Conservation (phyloP, 257 asterid genomes). For the Striga asiatica region DNA sequence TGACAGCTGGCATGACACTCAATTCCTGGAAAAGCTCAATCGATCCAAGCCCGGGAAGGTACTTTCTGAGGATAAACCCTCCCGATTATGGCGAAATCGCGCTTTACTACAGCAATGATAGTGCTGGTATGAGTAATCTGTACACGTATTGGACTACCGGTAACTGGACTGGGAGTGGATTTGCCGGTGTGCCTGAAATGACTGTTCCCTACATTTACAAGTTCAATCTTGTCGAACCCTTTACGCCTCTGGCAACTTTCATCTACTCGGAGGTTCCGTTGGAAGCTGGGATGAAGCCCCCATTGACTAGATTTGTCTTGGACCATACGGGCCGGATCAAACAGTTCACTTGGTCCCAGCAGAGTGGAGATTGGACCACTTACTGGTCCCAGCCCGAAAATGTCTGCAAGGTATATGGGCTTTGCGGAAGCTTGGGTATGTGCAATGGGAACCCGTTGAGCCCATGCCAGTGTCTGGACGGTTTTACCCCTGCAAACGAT, state of each 20-base stretch:
- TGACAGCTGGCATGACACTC: constrained; percentile 36
- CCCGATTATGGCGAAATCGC: constrained; percentile 59
- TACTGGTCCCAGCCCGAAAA: constrained; percentile 84
- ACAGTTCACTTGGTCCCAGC: constrained; percentile 68
- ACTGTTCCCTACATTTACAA: constrained; percentile 57
- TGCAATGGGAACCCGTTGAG: constrained; percentile 33
- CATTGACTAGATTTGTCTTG: constrained; percentile 51
- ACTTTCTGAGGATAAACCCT: constrained; percentile 46
- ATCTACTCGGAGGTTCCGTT: constrained; percentile 54
- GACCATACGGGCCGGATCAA: constrained; percentile 55
- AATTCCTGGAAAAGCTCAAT: constrained; percentile 56
- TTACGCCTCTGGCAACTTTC: constrained; percentile 53
- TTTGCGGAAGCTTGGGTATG: constrained; percentile 69
- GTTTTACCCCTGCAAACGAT: constrained; percentile 35
- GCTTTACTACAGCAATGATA: constrained; percentile 27
- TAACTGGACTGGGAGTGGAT: constrained; percentile 59
- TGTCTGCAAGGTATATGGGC: constrained; percentile 37
- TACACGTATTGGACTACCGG: constrained; percentile 64
- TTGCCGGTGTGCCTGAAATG: constrained; percentile 64
- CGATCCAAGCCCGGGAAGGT: constrained; percentile 63
- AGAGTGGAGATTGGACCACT: constrained; percentile 50
- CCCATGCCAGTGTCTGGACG: constrained; percentile 53
- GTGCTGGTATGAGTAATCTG: constrained; percentile 8
- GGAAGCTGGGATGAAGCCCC: constrained; percentile 46
- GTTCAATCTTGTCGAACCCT: constrained; percentile 42